Evolutionary conservation across 306 rosid genomes (phyloP).

Genomic region (Spatholobus suberectus): DNA sequence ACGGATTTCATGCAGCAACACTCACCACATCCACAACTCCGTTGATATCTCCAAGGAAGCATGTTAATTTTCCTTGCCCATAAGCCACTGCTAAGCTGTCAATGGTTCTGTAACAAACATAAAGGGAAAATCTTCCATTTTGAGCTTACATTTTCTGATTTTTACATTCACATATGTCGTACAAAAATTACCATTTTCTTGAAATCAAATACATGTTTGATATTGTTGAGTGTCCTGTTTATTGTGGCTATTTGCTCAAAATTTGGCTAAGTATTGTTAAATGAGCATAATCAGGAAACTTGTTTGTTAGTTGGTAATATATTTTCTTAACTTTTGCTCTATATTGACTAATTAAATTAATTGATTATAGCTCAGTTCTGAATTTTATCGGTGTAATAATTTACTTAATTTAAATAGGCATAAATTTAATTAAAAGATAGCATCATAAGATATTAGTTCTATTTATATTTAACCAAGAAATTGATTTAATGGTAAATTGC

Average conservation of each 20-base stretch:
- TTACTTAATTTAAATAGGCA: not conserved
- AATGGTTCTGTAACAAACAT: constrained; percentile 66
- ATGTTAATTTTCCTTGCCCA: constrained; percentile 77
- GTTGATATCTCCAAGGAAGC: constrained; percentile 57
- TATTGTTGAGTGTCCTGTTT: not conserved
- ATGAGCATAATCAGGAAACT: not conserved
- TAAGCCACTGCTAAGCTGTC: constrained; percentile 75
- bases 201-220: constrained; percentile 13
- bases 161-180: not conserved
- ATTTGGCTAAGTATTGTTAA: not conserved
- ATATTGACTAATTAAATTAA: not conserved
- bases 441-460: not conserved
- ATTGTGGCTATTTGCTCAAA: not conserved
- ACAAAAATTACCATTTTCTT: not conserved
- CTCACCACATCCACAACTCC: constrained; percentile 69
- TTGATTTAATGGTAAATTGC: not conserved
- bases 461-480: not conserved
- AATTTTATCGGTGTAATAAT: not conserved
- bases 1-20: constrained; percentile 38
- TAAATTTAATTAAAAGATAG: too few relatives aligned
- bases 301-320: not conserved
- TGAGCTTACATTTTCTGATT: not conserved
- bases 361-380: not conserved
- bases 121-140: not conserved
- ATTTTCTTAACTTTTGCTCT: not conserved